These are phyloP conservation scores for Chaetomium sp. DNA, from an alignment of 2,329 filamentous ascomycete genomes.

Conservation along the genomic window DNA sequence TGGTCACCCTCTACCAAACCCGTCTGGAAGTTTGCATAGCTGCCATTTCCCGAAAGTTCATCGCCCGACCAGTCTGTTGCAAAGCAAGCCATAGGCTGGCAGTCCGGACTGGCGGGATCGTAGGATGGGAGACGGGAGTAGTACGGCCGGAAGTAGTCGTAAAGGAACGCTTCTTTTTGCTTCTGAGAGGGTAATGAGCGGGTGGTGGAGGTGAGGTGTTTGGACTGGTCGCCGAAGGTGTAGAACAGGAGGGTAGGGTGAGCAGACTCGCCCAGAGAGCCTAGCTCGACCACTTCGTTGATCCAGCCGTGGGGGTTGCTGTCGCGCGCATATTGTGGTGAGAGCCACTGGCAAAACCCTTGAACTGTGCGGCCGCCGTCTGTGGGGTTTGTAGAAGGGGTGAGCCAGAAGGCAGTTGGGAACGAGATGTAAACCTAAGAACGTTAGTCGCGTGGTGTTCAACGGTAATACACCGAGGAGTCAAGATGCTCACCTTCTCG, in stretches of 20 bases:
- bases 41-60: constrained; percentile 71
- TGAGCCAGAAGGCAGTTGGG: constrained; percentile 66
- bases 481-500: constrained; percentile 51
- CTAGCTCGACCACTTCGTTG: constrained; percentile 71
- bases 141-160: constrained; percentile 69
- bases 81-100: constrained; percentile 56
- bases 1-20: constrained; percentile 63
- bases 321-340: constrained; percentile 58
- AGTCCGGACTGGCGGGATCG: constrained; percentile 43
- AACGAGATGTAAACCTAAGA: constrained; percentile 59
- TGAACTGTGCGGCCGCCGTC: constrained; percentile 40
- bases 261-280: constrained; percentile 41
- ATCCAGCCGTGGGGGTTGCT: constrained; percentile 62
- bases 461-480: not conserved
- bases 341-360: constrained; percentile 70
- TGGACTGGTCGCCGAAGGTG: constrained; percentile 58
- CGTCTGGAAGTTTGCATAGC: constrained; percentile 79
- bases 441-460: not conserved
- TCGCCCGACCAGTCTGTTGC: constrained; percentile 76
- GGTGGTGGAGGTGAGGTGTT: constrained; percentile 44
- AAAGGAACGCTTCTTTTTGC: constrained; percentile 48
- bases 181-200: constrained; percentile 36
- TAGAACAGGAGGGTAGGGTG: constrained; percentile 87
- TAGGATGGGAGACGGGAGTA: constrained; percentile 70
- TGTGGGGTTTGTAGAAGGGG: constrained; percentile 35